Percentiles rank a stretch among this genome's conserved stretches.
phyloP scores from a whole-genome alignment of 305 asterid species.

The Fraxinus velutina region DNA sequence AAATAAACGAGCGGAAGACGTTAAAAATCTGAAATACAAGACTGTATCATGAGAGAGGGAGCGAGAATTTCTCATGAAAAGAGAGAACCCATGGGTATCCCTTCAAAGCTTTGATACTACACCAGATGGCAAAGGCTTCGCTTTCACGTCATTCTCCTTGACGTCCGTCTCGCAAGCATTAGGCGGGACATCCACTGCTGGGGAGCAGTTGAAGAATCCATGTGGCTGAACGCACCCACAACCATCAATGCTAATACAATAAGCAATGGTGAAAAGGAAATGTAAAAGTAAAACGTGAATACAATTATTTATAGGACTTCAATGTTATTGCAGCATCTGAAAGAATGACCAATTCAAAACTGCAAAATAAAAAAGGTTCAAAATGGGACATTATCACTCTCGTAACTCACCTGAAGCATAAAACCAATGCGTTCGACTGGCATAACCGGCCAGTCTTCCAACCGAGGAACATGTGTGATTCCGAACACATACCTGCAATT shows the following conservation, averaged over 20 bases:
- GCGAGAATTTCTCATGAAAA: neutral
- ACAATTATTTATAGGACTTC: neutral
- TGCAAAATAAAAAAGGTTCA: neutral
- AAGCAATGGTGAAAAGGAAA: neutral
- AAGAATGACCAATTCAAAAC: neutral
- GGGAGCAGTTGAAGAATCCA: constrained; percentile 94
- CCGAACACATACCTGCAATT: constrained; percentile 78
- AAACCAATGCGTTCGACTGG: constrained; percentile 93
- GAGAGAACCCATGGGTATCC: neutral
- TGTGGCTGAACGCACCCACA: constrained; percentile 73
- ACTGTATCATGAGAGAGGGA: neutral
- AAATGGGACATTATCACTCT: neutral
- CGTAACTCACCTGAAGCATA: constrained; percentile 64
- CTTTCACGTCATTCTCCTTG: constrained; percentile 62
- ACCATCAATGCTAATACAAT: neutral
- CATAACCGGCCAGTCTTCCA: constrained; percentile 99
- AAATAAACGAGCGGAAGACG: neutral
- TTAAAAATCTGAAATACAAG: neutral
- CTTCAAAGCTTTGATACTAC: constrained; percentile 69
- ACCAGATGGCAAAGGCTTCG: constrained; percentile 46
- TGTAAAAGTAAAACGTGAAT: neutral
- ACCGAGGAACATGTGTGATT: constrained; percentile 84
- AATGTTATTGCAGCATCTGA: neutral
- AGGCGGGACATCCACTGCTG: constrained; percentile 90
- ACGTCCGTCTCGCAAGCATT: constrained; percentile 53